Base-by-base conservation (phyloP, 371 early-diverging fungal genomes). In the Syncephalastrum monosporum region DNA sequence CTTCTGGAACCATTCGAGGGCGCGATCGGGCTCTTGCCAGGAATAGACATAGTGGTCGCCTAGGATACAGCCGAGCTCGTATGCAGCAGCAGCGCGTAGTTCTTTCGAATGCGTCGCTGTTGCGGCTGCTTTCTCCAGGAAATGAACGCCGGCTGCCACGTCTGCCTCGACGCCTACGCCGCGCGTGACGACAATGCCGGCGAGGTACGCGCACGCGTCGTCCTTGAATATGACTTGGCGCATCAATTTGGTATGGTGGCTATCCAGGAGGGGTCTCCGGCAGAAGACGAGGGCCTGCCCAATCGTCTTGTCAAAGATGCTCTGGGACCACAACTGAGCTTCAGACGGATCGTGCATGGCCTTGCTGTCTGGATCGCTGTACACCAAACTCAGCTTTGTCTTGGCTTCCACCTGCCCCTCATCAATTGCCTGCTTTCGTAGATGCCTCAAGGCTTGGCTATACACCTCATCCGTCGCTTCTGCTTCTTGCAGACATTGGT, bases 231-330 rank as follows among this genome's bases (percentile, higher is more conserved):
- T 47, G 3, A 21, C 47, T 10, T 14, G 12, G 3, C 47, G 19
- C 24, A 23, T 25, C n/a, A n/a, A 10, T n/a, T 19, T 50, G 7
- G 16, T 23, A 15, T 19, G 12, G 50, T 50, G 33, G 45, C 17
- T 47, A 23, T 29, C 23, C 6, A 25, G 25, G 19, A 77, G 63
- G 3, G 60, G 42, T 7, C 24, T 16, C 1, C 68, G 48, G 33
- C 70, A 69, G 3, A 47, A 41, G 8, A 53, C 23, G 4, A 77
- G 47, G 0, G 74, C 78, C 3, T 51, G 41, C 3, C 69, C 57
- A 0, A 77, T 46, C 25, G 74, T 74, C 47, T 74, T 74, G 44
- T 77, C 78, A 52, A 72, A 77, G 8, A 74, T 65, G 46, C 78
- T 74, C 6, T 65, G 63, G 8, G 78, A 65, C 78, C 78, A 77